Conservation (phyloP, 1,284 basidiomycete species). For the Malassezia arunalokei region DNA sequence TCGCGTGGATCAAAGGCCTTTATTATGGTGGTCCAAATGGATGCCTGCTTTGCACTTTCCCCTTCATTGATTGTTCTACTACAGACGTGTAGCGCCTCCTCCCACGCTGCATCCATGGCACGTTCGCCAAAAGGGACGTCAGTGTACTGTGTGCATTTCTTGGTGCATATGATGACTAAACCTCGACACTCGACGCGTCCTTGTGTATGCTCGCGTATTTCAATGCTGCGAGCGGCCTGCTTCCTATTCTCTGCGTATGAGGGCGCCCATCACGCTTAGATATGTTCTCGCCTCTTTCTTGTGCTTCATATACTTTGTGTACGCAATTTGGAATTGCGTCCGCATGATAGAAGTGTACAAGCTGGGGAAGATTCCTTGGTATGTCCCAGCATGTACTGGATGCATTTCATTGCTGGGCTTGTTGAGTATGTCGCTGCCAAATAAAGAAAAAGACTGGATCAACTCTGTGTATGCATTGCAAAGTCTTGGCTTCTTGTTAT, state of each 20-base stretch:
- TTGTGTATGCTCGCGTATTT: too few relatives aligned
- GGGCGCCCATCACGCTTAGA: background rate
- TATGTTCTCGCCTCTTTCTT: background rate
- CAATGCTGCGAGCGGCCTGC: too few relatives aligned
- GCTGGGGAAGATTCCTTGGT: background rate
- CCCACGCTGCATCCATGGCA: conserved; percentile 11
- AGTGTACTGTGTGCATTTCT: too few relatives aligned
- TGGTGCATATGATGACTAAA: too few relatives aligned
- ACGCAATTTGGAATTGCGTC: background rate
- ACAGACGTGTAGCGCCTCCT: conserved; percentile 5
- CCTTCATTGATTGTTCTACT: background rate
- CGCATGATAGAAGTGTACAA: too few relatives aligned
- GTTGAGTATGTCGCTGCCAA: background rate
- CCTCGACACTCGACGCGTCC: too few relatives aligned
- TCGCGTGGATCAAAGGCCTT: conserved; percentile 1
- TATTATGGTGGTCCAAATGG: background rate
- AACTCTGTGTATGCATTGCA: background rate
- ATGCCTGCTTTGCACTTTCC: background rate
- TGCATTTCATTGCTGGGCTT: background rate
- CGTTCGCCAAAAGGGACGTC: background rate
- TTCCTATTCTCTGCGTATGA: background rate
- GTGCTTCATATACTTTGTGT: background rate
- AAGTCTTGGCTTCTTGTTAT: too few relatives aligned
- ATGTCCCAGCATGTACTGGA: background rate
- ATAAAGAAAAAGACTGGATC: background rate